Evolutionary conservation across 176 grass and related monocot species (phyloP).

Genomic region (Musa beccarii): DNA sequence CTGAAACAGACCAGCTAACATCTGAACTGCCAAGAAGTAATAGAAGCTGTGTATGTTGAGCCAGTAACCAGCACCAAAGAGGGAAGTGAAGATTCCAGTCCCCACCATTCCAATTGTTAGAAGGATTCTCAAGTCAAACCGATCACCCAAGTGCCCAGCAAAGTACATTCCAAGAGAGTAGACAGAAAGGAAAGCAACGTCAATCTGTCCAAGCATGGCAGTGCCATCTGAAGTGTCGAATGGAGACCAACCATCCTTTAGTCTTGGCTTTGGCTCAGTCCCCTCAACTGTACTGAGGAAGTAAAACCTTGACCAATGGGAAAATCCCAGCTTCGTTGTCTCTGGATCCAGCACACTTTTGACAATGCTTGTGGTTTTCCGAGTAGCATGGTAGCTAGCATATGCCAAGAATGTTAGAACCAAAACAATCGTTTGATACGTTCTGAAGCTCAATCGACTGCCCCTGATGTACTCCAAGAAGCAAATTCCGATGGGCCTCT

Average conservation of each 20-base stretch:
- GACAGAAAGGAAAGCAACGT: background rate
- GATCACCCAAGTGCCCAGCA: constrained; percentile 7
- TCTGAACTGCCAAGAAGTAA: constrained; percentile 10
- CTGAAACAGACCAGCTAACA: constrained; percentile 10
- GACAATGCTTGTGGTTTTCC: constrained; percentile 13
- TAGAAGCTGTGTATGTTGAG: constrained; percentile 8
- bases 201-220: constrained; percentile 7
- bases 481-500: background rate
- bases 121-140: constrained; percentile 10
- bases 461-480: background rate
- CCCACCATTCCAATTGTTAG: constrained; percentile 4
- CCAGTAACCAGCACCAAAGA: constrained; percentile 14
- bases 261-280: background rate
- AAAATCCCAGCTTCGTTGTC: background rate
- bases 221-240: background rate
- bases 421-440: constrained; percentile 8
- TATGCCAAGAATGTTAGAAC: constrained; percentile 9
- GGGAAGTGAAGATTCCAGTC: constrained; percentile 8
- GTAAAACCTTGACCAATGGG: constrained; percentile 2
- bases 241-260: background rate
- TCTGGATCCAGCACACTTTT: constrained; percentile 4
- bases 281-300: background rate
- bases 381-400: constrained; percentile 4
- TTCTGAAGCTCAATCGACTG: background rate
- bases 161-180: constrained; percentile 10